Percentiles rank a stretch among this genome's conserved stretches.
Conservation (phyloP, 768 basidiomycete genomes). For the Lactarius sp. region DNA sequence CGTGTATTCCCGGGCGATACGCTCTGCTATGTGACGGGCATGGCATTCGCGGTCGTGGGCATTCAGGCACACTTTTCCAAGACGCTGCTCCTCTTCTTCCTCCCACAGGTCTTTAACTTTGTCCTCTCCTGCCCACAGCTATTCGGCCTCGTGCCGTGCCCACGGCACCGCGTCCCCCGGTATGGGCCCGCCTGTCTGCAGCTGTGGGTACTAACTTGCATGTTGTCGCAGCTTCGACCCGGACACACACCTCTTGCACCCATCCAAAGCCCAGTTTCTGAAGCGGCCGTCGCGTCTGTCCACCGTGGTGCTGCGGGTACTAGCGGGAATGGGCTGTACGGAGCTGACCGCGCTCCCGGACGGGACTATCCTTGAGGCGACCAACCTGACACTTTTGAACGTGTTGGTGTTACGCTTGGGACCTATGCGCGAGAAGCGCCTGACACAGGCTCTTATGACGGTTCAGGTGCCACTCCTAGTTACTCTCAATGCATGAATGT, state of each 20-base stretch:
- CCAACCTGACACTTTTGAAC: slow-evolving; percentile 91
- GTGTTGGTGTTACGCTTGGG: slow-evolving; percentile 75
- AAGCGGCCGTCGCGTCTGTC: slow-evolving; percentile 53
- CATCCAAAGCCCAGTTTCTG: slow-evolving; percentile 62
- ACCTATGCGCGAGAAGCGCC: slow-evolving; percentile 76
- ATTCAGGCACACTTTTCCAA: slow-evolving; percentile 98
- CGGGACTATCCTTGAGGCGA: slow-evolving; percentile 60
- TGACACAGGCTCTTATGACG: slow-evolving; percentile 68
- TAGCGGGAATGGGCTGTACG: slow-evolving; percentile 63
- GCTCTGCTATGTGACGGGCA: slow-evolving; percentile 94
- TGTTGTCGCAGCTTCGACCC: slow-evolving; percentile 56
- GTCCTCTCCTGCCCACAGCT: slow-evolving; percentile 90
- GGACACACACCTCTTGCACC: slow-evolving; percentile 69
- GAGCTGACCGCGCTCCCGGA: slow-evolving; percentile 51
- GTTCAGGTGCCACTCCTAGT: slow-evolving; percentile 54
- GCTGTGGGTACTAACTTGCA: neutral
- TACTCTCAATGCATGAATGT: neutral
- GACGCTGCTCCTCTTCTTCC: slow-evolving; percentile 91
- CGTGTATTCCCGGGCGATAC: slow-evolving; percentile 95
- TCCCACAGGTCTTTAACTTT: slow-evolving; percentile 98
- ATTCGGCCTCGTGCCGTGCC: slow-evolving; percentile 90
- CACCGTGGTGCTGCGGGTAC: slow-evolving; percentile 48
- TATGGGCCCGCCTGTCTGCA: slow-evolving; percentile 34
- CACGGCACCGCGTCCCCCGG: slow-evolving; percentile 90
- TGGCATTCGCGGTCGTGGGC: slow-evolving; percentile 97